A percentile compares a stretch with the other conserved stretches of the same genome.
Conservation (phyloP, 1,284 basidiomycete species). For the Ceratobasidium sp. region DNA sequence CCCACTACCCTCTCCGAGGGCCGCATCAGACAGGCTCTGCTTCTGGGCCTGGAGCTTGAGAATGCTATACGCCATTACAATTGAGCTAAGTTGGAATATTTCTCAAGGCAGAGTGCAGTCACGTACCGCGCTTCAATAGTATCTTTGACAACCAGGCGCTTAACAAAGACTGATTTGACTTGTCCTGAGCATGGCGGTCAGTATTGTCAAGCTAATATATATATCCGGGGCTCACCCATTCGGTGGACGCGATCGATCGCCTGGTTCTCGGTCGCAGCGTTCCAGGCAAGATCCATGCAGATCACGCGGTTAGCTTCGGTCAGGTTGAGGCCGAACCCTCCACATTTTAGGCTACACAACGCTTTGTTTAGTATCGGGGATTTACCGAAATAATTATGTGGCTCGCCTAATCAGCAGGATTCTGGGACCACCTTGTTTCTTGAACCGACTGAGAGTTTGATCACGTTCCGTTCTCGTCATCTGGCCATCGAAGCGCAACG, state of each 20-base stretch:
- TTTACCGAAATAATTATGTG: conserved; percentile 53
- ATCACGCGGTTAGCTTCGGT: conserved; percentile 71
- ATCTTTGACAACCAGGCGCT: conserved; percentile 66
- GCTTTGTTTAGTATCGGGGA: conserved; percentile 62
- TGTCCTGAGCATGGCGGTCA: conserved; percentile 48
- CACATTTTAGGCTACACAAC: conserved; percentile 66
- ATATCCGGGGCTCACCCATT: conserved; percentile 63
- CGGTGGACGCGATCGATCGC: conserved; percentile 48
- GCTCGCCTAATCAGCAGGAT: conserved; percentile 66
- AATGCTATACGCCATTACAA: conserved; percentile 60
- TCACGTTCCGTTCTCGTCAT: conserved; percentile 68
- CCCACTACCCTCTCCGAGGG: conserved; percentile 44
- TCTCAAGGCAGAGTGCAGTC: background rate
- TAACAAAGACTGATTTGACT: conserved; percentile 45
- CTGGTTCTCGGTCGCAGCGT: conserved; percentile 48
- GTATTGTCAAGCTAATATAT: background rate
- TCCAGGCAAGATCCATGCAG: conserved; percentile 48
- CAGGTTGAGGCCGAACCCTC: conserved; percentile 67
- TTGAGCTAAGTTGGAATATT: conserved; percentile 22
- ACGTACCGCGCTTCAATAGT: conserved; percentile 74
- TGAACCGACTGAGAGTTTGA: conserved; percentile 49
- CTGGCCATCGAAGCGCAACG: conserved; percentile 70
- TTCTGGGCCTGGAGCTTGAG: conserved; percentile 73
- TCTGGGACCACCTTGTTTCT: conserved; percentile 45
- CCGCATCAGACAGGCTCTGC: conserved; percentile 56